Conservation (phyloP, 257 asterid species). For the Capsicum chinense region DNA sequence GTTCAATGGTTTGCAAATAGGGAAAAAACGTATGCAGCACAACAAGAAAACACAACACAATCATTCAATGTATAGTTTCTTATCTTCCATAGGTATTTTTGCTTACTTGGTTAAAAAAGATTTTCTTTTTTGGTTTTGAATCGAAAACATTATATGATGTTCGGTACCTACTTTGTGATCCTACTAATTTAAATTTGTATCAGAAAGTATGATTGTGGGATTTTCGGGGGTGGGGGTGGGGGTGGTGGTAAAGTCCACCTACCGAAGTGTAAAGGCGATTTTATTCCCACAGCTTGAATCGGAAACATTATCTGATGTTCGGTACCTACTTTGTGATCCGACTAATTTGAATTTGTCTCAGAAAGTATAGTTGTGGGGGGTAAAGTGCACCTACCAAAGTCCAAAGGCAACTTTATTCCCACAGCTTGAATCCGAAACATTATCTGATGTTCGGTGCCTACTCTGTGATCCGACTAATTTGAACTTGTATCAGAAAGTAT, state of each 20-base stretch:
- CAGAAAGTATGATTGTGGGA: background rate
- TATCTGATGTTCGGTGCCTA: too few relatives aligned
- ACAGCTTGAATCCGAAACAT: too few relatives aligned
- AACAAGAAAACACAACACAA: slow-evolving; percentile 35
- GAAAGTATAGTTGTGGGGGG: background rate
- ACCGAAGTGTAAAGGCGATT: background rate
- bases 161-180: background rate
- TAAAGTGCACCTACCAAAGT: too few relatives aligned
- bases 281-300: background rate
- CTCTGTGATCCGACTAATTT: too few relatives aligned
- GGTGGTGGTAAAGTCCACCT: background rate
- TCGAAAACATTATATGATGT: too few relatives aligned
- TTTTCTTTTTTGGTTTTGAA: background rate
- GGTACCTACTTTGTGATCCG: background rate
- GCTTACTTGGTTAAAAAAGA: background rate
- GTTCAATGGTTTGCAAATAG: slow-evolving; percentile 78
- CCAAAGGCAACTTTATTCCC: too few relatives aligned
- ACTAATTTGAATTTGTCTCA: background rate
- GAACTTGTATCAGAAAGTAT: too few relatives aligned
- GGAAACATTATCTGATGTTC: background rate
- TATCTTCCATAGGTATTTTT: background rate
- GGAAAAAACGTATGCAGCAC: slow-evolving; percentile 46
- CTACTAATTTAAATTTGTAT: background rate
- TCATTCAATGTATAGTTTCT: slow-evolving; percentile 31
- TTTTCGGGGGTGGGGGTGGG: too few relatives aligned